Conservation (phyloP, 2,329 filamentous ascomycete species). For the Trichoderma citrinoviride region DNA sequence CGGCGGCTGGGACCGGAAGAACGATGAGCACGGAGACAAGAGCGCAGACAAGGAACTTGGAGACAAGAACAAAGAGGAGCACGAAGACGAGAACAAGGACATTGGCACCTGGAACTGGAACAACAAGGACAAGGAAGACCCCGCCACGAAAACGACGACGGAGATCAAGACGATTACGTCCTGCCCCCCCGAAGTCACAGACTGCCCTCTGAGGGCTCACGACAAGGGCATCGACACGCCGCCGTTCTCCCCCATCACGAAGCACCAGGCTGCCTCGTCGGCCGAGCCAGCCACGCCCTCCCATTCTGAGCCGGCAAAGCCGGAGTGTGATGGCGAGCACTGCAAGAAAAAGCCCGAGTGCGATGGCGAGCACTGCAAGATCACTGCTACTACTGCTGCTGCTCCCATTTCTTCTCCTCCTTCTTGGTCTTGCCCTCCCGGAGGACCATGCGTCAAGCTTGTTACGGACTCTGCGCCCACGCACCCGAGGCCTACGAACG, state of each 20-base stretch:
- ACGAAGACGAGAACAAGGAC: not conserved
- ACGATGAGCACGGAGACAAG: too few relatives aligned
- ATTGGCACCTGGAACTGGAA: not conserved
- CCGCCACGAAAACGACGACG: slow-evolving; percentile 14
- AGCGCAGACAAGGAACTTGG: not conserved
- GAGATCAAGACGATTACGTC: slow-evolving; percentile 31
- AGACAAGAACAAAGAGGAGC: not conserved
- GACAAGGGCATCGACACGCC: not conserved
- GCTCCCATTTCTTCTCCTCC: not conserved
- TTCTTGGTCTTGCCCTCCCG: slow-evolving; percentile 11
- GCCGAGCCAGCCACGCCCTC: not conserved
- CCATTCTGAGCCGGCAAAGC: too few relatives aligned
- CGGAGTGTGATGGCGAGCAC: not conserved
- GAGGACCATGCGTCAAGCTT: not conserved
- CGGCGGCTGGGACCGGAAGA: too few relatives aligned
- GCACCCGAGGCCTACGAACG: not conserved
- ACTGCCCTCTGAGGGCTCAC: slow-evolving; percentile 52
- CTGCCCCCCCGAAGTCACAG: slow-evolving; percentile 53
- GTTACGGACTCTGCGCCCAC: not conserved
- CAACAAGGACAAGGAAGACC: not conserved
- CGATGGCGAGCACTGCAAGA: not conserved
- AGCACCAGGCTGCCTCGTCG: too few relatives aligned
- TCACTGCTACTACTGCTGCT: too few relatives aligned
- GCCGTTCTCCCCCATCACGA: too few relatives aligned
- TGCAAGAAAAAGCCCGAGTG: slow-evolving; percentile 10